Conservation (phyloP, 2,329 filamentous ascomycete species). For the Aspergillus sp. region DNA sequence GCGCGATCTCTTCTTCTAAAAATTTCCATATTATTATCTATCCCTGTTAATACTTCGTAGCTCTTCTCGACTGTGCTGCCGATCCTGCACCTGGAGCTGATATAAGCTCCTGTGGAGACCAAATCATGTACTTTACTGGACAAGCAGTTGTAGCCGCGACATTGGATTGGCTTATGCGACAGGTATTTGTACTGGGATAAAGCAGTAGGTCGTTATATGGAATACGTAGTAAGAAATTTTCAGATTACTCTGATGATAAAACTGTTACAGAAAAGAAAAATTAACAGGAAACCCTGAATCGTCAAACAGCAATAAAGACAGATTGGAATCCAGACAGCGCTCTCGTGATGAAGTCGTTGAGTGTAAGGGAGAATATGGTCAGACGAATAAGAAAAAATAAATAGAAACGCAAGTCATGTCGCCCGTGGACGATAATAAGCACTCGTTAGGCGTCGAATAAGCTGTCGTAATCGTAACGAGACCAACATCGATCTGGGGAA, state of each 20-base stretch:
- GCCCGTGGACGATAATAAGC: not conserved
- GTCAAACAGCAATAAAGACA: no score
- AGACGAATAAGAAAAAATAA: no score
- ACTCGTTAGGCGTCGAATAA: not conserved
- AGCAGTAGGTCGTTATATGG: not conserved
- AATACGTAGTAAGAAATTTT: not conserved
- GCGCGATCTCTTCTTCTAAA: not conserved
- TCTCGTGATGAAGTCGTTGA: not conserved
- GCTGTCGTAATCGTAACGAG: not conserved
- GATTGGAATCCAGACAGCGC: no score
- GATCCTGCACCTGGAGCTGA: not conserved
- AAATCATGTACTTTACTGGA: not conserved
- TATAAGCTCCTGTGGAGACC: not conserved
- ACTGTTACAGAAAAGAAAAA: no score
- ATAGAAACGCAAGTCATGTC: not conserved
- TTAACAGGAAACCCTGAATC: no score
- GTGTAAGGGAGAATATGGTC: not conserved
- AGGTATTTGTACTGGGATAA: not conserved
- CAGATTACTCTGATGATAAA: not conserved
- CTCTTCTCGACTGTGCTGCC: no score
- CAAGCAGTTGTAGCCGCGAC: not conserved
- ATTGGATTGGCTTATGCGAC: not conserved
- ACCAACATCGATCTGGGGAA: not conserved
- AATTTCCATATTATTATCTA: no score
- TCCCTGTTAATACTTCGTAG: not conserved